Base-by-base conservation (phyloP, 331 rosid genomes). In the Dryas integrifolia region DNA sequence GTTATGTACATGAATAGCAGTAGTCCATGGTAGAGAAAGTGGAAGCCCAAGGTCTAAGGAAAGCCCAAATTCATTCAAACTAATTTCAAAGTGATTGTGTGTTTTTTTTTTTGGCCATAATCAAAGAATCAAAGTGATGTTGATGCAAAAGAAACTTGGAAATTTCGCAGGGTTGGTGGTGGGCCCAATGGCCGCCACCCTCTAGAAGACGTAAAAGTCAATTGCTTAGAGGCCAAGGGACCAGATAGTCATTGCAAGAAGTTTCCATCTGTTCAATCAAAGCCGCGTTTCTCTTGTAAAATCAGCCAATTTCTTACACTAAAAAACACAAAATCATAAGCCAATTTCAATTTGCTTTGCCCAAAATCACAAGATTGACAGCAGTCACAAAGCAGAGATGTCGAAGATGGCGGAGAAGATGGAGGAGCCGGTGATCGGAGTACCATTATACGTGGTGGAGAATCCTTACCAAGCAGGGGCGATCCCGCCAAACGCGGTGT, bases 401-500 rank as follows among this genome's bases (percentile, higher is more conserved):
- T 72, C 82, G 74, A 86, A 81, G 77, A 69, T 58, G 45, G 85
- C 86, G 92, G 75, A 80, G 76, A 85, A 73, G 76, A 73, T 44
- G 6, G 79, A 65, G 3, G 88, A 81, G 12, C 80, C 84, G 45
- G 90, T 47, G 65, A 47, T 87, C 50, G 97, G 97, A 67, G 85
- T 92, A 38, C 96, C 97, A 3, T 87, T 76, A 65, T 80, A 82
- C 62, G 83, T 38, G 13, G 80, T 41, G 0, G 76, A 76, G 76
- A 80, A 88, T 78, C 85, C 84, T 0, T 80, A 85, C 74, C 91
- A 87, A 58, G 88, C 79, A 1, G 97, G 93, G 13, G 59, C 55
- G 61, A 70, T 86, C 68, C 94, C 96, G 3, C 85, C 90, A 12
- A 85, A 89, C 83, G 94, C 96, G 45, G 56, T 92, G 48, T 62